Base-by-base conservation (phyloP, 768 basidiomycete genomes). In the Amanita phalloides region DNA sequence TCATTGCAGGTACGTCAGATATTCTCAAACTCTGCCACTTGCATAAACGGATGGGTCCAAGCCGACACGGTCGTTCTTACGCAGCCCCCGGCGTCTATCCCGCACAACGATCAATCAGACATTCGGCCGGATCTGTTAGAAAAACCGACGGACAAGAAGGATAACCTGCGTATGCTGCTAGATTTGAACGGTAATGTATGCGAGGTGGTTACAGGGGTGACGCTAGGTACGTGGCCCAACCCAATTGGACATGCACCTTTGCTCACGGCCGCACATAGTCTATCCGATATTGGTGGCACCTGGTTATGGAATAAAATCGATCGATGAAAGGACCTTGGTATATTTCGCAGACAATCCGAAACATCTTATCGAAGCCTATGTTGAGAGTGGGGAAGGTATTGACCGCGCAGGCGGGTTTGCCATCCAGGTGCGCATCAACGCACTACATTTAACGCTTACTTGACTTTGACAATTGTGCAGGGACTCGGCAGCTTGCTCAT, bases 1-100 rank as follows among this genome's bases (percentile, higher is more conserved):
- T 53, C 30, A 53, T 53, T 30, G 52, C 52, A 13, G 52, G 52
- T 48, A 32, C 26, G 32, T 3, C 32, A 32, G 28, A 32, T 11
- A 32, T 32, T 11, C 32, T 11, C 32, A 32, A 11, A 10, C 32
- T 32, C 10, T 9, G 2, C 32, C 10, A 9, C 32, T 11, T 30
- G 36, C 2, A 25, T 38, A 41, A 51, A 20, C 33, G 33, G 10
- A 13, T 33, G 13, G 4, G 11, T 55, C n/a, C 30, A 37, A 92
- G 96, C 95, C 56, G 96, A 99, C 64, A 98, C 96, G 0, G 83
- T 99, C 11, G 92, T 98, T n/a, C 71, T 99, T 38, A 86, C 84
- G 3, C 87, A 86, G 58, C 74, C 78, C 0, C 72, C 78, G 47
- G 81, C 85, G 0, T 67, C 78, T 39, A 77, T 79, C 2, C 76